Evolutionary conservation across 2,329 filamentous ascomycete genomes (phyloP).

Genomic region (Talaromyces sp.): DNA sequence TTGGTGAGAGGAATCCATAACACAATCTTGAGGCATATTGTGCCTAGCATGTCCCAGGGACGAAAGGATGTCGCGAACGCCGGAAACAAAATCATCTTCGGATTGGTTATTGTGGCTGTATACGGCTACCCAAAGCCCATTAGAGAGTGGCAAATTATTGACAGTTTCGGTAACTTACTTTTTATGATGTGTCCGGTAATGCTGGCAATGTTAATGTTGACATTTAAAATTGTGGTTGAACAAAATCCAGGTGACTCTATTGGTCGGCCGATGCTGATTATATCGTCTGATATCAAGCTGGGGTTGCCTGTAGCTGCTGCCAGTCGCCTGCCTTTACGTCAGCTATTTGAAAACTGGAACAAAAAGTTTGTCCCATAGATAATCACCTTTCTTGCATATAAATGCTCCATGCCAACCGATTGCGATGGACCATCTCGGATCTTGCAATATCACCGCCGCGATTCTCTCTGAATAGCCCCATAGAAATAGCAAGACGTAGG

Average conservation of each 20-base stretch:
- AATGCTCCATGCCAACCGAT: not conserved
- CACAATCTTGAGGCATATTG: not conserved
- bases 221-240: not conserved
- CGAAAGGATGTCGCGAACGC: not conserved
- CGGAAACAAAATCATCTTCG: not conserved
- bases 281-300: not conserved
- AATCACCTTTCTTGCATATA: conserved; percentile 1
- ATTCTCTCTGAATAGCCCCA: not conserved
- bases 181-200: not conserved
- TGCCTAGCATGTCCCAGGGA: not conserved
- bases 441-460: not conserved
- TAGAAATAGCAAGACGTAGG: not conserved
- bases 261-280: not conserved
- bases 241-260: not conserved
- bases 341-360: not conserved
- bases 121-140: not conserved
- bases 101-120: not conserved
- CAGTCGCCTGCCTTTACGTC: not conserved
- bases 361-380: not conserved
- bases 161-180: not conserved
- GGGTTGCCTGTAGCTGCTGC: not conserved
- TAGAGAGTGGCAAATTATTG: not conserved
- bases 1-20: not conserved
- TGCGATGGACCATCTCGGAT: not conserved
- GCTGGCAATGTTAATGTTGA: not conserved